Evolutionary conservation across 495 filamentous ascomycete species (phyloP).

Genomic region (Penicillium goetzii): DNA sequence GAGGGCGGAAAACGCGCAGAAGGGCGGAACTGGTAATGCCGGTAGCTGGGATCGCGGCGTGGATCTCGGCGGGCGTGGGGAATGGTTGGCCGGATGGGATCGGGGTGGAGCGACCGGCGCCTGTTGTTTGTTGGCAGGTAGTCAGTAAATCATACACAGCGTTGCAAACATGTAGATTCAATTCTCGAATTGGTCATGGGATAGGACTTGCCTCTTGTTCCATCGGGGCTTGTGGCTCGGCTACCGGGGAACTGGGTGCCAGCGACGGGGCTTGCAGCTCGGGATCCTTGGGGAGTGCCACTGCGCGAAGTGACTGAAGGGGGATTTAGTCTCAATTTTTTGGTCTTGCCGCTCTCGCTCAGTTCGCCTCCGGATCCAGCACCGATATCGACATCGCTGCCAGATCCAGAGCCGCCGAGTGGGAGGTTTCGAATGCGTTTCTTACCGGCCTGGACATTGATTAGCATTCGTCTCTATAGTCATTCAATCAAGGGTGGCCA

Average conservation of each 20-base stretch:
- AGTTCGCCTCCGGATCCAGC: constrained; percentile 67
- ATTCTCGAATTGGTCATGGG: not conserved
- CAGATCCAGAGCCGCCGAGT: constrained; percentile 59
- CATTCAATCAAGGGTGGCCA: not conserved
- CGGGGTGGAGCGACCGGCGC: constrained; percentile 42
- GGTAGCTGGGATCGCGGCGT: constrained; percentile 64
- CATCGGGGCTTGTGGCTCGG: constrained; percentile 47
- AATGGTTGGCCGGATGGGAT: constrained; percentile 41
- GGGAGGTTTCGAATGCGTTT: constrained; percentile 51
- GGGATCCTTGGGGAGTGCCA: constrained; percentile 60
- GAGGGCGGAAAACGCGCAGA: constrained; percentile 62
- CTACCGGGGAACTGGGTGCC: constrained; percentile 35
- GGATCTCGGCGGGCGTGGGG: constrained; percentile 71
- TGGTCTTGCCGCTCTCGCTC: constrained; percentile 71
- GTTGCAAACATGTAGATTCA: not conserved
- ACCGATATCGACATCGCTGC: constrained; percentile 79
- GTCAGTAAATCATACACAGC: not conserved
- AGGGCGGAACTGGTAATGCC: constrained; percentile 69
- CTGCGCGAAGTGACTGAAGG: constrained; percentile 51
- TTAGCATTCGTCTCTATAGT: constrained; percentile 19
- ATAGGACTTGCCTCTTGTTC: constrained; percentile 34
- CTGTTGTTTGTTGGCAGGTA: constrained; percentile 10
- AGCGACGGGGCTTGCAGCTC: constrained; percentile 55
- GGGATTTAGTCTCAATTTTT: constrained; percentile 67
- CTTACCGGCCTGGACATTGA: constrained; percentile 39